Percentiles rank a stretch among this genome's conserved stretches.
These are phyloP conservation scores for Cymbidium sinense DNA, from an alignment of 106 monocot genomes.

Conservation along the genomic window DNA sequence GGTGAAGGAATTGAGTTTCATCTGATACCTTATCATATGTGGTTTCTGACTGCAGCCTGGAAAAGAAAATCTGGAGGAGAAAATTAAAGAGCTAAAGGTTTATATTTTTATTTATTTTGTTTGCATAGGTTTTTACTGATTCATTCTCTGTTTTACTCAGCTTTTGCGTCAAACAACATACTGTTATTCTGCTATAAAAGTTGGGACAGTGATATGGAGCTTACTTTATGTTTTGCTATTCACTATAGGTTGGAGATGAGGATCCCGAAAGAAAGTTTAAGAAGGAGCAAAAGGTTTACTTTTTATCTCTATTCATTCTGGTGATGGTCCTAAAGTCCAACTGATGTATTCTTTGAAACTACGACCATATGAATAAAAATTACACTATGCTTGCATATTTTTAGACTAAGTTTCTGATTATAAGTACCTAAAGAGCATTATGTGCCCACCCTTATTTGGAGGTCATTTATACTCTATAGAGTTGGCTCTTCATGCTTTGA, in stretches of 20 bases:
- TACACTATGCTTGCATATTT: background rate
- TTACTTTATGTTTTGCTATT: background rate
- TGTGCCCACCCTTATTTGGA: no score
- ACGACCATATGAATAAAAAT: background rate
- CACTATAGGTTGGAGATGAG: conserved; percentile 24
- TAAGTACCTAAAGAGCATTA: background rate
- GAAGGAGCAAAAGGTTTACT: conserved; percentile 51
- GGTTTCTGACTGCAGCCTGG: background rate
- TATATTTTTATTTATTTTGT: background rate
- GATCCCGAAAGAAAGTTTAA: conserved; percentile 44
- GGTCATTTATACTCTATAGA: background rate
- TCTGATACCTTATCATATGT: background rate
- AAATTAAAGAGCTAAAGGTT: background rate
- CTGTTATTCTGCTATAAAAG: background rate
- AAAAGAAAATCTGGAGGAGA: background rate
- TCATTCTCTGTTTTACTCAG: background rate
- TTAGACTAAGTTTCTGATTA: background rate
- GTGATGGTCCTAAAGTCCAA: background rate
- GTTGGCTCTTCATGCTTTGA: background rate
- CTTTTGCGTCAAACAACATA: background rate
- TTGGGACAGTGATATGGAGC: background rate
- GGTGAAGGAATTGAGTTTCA: background rate
- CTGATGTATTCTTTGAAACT: background rate
- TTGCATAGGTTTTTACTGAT: background rate
- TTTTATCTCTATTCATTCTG: background rate